Percentiles rank a stretch among this genome's conserved stretches.
phyloP scores from a whole-genome alignment of 305 asterid species.

The Fraxinus velutina region DNA sequence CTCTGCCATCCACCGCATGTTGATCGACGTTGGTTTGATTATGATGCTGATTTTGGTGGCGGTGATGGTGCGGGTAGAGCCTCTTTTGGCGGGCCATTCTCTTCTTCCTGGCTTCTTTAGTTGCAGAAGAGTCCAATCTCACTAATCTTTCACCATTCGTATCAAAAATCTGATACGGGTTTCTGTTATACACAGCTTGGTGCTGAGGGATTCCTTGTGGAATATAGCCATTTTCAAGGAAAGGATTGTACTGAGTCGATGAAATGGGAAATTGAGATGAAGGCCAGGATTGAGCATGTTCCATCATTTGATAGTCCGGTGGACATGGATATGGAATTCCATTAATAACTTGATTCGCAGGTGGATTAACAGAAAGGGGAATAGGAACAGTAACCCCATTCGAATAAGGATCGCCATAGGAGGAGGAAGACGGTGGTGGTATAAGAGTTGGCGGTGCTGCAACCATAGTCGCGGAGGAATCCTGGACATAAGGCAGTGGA shows the following conservation, averaged over 20 bases:
- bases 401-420: slow-evolving; percentile 30
- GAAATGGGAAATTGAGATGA: slow-evolving; percentile 31
- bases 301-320: slow-evolving; percentile 47
- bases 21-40: slow-evolving; percentile 28
- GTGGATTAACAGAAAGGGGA: slow-evolving; percentile 4
- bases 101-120: slow-evolving; percentile 89
- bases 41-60: slow-evolving; percentile 37
- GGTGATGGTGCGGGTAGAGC: slow-evolving; percentile 39
- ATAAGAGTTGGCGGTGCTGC: background rate
- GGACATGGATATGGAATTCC: slow-evolving; percentile 40
- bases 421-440: slow-evolving; percentile 24
- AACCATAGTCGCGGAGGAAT: slow-evolving; percentile 21
- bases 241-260: slow-evolving; percentile 38
- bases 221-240: slow-evolving; percentile 27
- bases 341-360: slow-evolving; percentile 29
- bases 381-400: slow-evolving; percentile 6
- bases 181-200: slow-evolving; percentile 31
- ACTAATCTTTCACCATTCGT: slow-evolving; percentile 45
- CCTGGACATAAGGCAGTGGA: slow-evolving; percentile 14
- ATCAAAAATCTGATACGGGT: slow-evolving; percentile 45
- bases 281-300: slow-evolving; percentile 51
- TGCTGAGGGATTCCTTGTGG: slow-evolving; percentile 25
- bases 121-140: slow-evolving; percentile 59
- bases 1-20: slow-evolving; percentile 22
- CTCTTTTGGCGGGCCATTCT: slow-evolving; percentile 87